Percentiles rank a stretch among this genome's conserved stretches.
Conservation (phyloP, 371 early-diverging fungal genomes). For the Mucor velutinosus region DNA sequence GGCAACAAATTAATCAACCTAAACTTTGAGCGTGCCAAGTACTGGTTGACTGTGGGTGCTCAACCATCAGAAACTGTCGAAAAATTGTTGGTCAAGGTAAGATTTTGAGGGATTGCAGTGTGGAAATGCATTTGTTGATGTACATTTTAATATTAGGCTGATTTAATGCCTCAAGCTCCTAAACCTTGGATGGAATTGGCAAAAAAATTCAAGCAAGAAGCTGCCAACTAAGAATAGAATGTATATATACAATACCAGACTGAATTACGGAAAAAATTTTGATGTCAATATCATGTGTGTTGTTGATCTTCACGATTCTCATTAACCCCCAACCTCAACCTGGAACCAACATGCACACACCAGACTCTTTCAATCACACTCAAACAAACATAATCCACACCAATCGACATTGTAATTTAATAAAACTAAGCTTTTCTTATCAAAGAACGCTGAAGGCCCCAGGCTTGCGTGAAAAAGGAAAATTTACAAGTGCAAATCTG, state of each 20-base stretch:
- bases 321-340: not conserved
- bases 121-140: not conserved
- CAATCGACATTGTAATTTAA: slow-evolving; percentile 1
- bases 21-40: slow-evolving; percentile 89
- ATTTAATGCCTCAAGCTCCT: slow-evolving; percentile 60
- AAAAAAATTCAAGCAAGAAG: slow-evolving; percentile 32
- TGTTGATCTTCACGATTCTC: not conserved
- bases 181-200: slow-evolving; percentile 62
- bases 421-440: not conserved
- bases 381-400: not conserved
- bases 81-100: slow-evolving; percentile 87
- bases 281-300: not conserved
- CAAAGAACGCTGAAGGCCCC: not conserved
- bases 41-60: slow-evolving; percentile 96
- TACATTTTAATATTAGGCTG: slow-evolving; percentile 44
- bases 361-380: not conserved
- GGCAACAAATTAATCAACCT: slow-evolving; percentile 85
- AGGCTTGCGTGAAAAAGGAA: not conserved
- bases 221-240: slow-evolving; percentile 6
- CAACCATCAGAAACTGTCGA: slow-evolving; percentile 90
- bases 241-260: slow-evolving; percentile 7
- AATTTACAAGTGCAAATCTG: too few species aligned
- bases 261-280: not conserved
- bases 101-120: not conserved
- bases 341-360: not conserved